phyloP scores from a whole-genome alignment of 305 asterid genomes.

The Plantago lanceolata region DNA sequence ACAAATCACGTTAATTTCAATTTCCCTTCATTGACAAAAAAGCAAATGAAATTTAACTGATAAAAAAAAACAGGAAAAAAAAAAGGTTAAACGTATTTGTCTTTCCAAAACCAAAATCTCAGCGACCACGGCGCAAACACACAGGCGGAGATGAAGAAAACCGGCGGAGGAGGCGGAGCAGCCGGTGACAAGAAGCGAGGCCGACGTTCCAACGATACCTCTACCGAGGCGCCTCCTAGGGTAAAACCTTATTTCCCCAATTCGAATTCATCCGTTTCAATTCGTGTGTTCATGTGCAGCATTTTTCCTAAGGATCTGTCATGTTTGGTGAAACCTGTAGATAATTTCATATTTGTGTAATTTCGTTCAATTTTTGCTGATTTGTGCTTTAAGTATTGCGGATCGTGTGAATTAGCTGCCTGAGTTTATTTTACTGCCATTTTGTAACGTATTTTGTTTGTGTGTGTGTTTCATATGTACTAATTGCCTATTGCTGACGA shows the following conservation, averaged over 20 bases:
- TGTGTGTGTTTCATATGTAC: neutral
- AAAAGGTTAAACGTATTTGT: neutral
- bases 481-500: neutral
- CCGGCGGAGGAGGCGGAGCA: constrained; percentile 46
- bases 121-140: neutral
- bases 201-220: constrained; percentile 50
- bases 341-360: neutral
- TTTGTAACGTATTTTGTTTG: neutral
- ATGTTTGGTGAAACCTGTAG: neutral
- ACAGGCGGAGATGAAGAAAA: constrained; percentile 24
- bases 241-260: constrained; percentile 29
- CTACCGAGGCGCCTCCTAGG: constrained; percentile 48
- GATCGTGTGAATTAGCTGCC: neutral
- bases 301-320: neutral
- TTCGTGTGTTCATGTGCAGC: neutral
- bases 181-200: constrained; percentile 64
- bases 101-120: neutral
- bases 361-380: neutral
- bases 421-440: neutral
- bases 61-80: neutral
- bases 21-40: neutral
- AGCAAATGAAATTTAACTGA: neutral
- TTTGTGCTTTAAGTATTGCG: neutral
- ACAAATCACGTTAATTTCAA: neutral
- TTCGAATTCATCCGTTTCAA: neutral